Evolutionary conservation across 2,329 filamentous ascomycete genomes (phyloP).

Genomic region (Magnaporthiopsis rhizophila): DNA sequence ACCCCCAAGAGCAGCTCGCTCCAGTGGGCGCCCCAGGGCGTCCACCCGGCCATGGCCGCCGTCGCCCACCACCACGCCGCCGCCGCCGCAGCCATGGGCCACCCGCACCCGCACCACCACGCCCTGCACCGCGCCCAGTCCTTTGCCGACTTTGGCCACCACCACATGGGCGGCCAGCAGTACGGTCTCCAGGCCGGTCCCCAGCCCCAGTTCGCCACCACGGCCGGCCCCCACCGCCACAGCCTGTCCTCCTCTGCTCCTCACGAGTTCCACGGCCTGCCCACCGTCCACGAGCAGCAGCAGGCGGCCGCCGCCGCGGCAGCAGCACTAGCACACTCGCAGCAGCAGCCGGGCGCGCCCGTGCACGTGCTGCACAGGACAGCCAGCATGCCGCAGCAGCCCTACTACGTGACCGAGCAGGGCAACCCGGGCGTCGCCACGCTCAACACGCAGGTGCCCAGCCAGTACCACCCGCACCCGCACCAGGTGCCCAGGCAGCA

Average conservation of each 20-base stretch:
- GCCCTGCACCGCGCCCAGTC: constrained; percentile 44
- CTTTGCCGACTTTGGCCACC: constrained; percentile 44
- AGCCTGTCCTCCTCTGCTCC: constrained; percentile 35
- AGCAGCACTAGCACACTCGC: constrained; percentile 8
- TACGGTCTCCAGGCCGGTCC: constrained; percentile 17
- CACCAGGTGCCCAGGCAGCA: constrained; percentile 46
- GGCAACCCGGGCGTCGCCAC: constrained; percentile 55
- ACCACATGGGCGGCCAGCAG: constrained; percentile 25
- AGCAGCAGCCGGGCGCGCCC: constrained; percentile 26
- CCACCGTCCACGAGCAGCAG: constrained; percentile 30
- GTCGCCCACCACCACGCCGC: constrained; percentile 20
- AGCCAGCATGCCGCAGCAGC: constrained; percentile 35
- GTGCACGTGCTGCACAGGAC: constrained; percentile 36
- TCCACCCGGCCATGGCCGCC: constrained; percentile 28
- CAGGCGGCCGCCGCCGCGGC: constrained; percentile 9
- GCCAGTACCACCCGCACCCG: constrained; percentile 33
- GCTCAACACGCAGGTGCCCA: constrained; percentile 38
- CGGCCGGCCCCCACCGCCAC: constrained; percentile 26
- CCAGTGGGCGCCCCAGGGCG: constrained; percentile 40
- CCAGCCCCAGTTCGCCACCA: too few relatives aligned
- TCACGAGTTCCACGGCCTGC: constrained; percentile 35
- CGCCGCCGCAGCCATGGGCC: constrained; percentile 21
- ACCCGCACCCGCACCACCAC: constrained; percentile 28
- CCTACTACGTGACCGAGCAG: constrained; percentile 52
- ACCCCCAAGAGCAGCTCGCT: constrained; percentile 47